Base-by-base conservation (phyloP, 2,329 filamentous ascomycete species). In the Madurella mycetomatis region DNA sequence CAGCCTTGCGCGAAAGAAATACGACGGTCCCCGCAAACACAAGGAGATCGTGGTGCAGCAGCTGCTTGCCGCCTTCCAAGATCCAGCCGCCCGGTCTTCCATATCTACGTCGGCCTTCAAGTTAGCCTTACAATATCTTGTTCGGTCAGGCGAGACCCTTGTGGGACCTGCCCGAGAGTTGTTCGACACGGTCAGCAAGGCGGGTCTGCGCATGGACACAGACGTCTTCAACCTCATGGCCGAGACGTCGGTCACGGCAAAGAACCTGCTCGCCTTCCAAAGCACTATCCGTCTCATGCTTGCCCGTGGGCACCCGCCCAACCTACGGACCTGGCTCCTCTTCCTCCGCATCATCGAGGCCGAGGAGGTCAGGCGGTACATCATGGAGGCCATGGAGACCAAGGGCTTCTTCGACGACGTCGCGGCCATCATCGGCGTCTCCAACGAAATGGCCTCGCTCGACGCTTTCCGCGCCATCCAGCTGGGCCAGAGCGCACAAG, bases 341-440 rank as follows among this genome's bases (percentile, higher is more conserved):
- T 77, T 80, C 54, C 65, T 81, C 16, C 66, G 69, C n/a, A 69
- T 81, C 43, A 79, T 87, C 54, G 79, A 82, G 66, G 79, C 78
- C 11, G 83, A 85, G 63, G 76, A 81, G n/a, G 73, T 76, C 47
- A 70, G 72, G 49, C 71, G 73, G 19, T 73, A 76, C 59, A 67
- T 78, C 31, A 63, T 81, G 31, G 70, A 72, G 12, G 68, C 69
- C 53, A 80, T 81, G 76, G 68, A 75, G 51, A 65, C 71, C 37
- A 67, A 72, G 16, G 73, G 73, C 19, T 67, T 79, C 47, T 68
- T 81, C 41, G 63, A 69, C 8, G 68, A 72, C 19, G 65, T 67
- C 0, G 60, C 61, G 0, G 71, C 70, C 1, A 65, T 72, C 8
- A 68, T 67, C 8, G 65, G 64, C 9, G 66, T 80, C 19, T 74